Evolutionary conservation across 163 green algal genomes (phyloP), one percentile per base, ranked within the genome.

Genomic region (Prototheca wickerhamii): DNA sequence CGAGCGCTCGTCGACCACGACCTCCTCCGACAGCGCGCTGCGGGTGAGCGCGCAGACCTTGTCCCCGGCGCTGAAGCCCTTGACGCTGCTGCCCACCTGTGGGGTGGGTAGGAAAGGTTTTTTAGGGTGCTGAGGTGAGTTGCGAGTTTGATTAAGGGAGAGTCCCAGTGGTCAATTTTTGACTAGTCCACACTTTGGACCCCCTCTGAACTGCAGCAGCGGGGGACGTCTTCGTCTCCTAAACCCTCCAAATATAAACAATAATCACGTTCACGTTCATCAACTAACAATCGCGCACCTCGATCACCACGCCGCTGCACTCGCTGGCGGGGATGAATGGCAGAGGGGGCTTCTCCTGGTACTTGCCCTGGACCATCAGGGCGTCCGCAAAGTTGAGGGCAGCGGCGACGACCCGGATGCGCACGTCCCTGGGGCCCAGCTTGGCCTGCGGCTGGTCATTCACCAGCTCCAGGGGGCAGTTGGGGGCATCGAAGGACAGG

Each of bases 281-380:
- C 1, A 76, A 49, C 40, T 10, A 49, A 10, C 40, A 15, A 49
- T 49, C 40, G 40, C 40, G 83, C 4, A 91, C 70, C 66, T 92
- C 85, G 21, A 72, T 51, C 40, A 96, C 80, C 0, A 75, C 63
- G 7, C 89, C 89, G 3, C 83, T 85, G 18, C 90, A 81, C 71
- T 95, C 89, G 12, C 67, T 80, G n/a, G 87, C 89, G 1, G 89
- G 87, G 2, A 94, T 72, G 64, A 94, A 95, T 0, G 89, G 89
- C 49, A 91, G 71, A 32, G 74, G 71, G 12, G 81, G 85, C 59
- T 87, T 87, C 44, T 86, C 89, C 67, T 96, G 89, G 70, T 96
- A 96, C 28, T 81, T 62, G 12, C 89, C 89, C 83, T 93, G 32
- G 15, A 84, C 70, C 58, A 85, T 71, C 7, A 93, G 69, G 0